Evolutionary conservation across 441 rosid genomes (phyloP).

Genomic region (Adansonia madagascariensis): DNA sequence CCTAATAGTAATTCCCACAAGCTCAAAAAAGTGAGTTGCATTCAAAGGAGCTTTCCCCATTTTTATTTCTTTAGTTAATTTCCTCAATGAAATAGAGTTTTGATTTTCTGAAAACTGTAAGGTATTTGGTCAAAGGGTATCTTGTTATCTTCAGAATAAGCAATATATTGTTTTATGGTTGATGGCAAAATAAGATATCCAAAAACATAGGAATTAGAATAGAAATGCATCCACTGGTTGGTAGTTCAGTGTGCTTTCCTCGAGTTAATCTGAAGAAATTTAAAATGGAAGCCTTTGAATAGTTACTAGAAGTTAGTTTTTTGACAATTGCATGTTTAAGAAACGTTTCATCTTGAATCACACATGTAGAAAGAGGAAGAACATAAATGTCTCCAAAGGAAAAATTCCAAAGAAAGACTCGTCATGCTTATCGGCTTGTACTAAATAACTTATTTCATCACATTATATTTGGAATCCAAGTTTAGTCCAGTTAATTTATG

Average conservation of each 20-base stretch:
- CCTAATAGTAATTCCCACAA: slow-evolving; percentile 32
- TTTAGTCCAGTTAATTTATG: no score
- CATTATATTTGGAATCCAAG: no score
- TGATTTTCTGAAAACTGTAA: background rate
- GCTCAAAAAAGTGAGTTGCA: slow-evolving; percentile 43
- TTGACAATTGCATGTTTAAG: slow-evolving; percentile 35
- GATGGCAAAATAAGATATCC: background rate
- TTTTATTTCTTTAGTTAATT: slow-evolving; percentile 17
- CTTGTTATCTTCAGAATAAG: background rate
- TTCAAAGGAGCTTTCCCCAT: slow-evolving; percentile 37
- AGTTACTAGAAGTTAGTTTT: slow-evolving; percentile 38
- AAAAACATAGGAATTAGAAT: slow-evolving; percentile 3
- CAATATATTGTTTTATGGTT: background rate
- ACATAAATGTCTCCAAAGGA: no score
- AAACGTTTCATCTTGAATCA: background rate
- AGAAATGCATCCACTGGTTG: slow-evolving; percentile 5
- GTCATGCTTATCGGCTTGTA: no score
- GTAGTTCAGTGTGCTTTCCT: slow-evolving; percentile 24
- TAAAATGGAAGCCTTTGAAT: slow-evolving; percentile 29
- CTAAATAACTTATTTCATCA: no score
- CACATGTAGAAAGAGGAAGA: background rate
- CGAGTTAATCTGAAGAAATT: slow-evolving; percentile 42
- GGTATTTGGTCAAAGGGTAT: background rate
- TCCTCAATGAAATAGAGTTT: slow-evolving; percentile 22
- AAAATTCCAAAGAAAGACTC: no score